Evolutionary conservation across 2,329 filamentous ascomycete genomes (phyloP).

Genomic region (Penicillium sp.): DNA sequence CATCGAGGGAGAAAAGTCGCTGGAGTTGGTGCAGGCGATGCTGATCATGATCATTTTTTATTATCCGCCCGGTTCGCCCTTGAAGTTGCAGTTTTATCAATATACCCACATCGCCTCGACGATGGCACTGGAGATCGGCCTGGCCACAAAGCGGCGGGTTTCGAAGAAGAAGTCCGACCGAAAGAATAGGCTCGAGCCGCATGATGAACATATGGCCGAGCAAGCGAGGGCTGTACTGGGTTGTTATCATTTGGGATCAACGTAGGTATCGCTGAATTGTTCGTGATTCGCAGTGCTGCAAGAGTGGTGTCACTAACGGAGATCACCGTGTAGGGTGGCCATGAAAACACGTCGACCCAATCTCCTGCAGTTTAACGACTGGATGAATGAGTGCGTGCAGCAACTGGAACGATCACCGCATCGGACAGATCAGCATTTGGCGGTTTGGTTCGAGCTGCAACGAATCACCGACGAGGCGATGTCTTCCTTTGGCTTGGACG

Average conservation of each 20-base stretch:
- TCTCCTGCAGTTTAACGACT: slow-evolving; percentile 39
- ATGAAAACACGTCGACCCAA: slow-evolving; percentile 42
- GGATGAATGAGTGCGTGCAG: slow-evolving; percentile 37
- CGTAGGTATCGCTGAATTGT: slow-evolving; percentile 18
- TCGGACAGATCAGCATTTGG: slow-evolving; percentile 33
- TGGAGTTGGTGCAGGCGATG: slow-evolving; percentile 56
- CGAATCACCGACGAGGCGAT: slow-evolving; percentile 38
- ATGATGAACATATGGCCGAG: slow-evolving; percentile 37
- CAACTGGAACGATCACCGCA: slow-evolving; percentile 35
- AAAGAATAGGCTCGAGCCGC: slow-evolving; percentile 13
- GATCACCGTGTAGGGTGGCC: slow-evolving; percentile 29
- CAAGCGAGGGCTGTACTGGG: slow-evolving; percentile 37
- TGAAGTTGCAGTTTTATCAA: slow-evolving; percentile 54
- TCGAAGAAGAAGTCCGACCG: slow-evolving; percentile 24
- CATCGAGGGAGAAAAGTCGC: slow-evolving; percentile 53
- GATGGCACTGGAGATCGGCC: slow-evolving; percentile 52
- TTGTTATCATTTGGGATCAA: slow-evolving; percentile 39
- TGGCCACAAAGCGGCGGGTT: slow-evolving; percentile 35
- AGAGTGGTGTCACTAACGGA: not conserved
- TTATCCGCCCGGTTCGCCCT: slow-evolving; percentile 51
- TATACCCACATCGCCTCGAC: slow-evolving; percentile 56
- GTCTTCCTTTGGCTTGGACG: slow-evolving; percentile 40
- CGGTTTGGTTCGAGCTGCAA: slow-evolving; percentile 39
- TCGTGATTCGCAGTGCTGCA: not conserved
- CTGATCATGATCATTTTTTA: slow-evolving; percentile 54